phyloP scores from a whole-genome alignment of 345 rosid genomes.

The Microcos paniculata region DNA sequence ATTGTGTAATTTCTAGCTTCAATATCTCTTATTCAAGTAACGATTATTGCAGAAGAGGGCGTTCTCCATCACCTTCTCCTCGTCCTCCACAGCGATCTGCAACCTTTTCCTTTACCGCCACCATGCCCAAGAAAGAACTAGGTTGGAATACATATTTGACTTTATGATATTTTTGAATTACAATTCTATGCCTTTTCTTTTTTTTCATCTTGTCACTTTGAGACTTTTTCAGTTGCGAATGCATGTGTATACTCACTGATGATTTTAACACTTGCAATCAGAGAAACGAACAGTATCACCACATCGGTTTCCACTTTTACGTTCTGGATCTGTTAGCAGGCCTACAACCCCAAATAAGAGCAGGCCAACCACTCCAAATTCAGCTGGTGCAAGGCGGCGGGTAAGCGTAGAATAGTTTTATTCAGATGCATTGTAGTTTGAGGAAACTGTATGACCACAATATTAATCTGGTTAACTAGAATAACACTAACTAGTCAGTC shows the following conservation, averaged over 20 bases:
- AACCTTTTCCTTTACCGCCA: constrained; percentile 72
- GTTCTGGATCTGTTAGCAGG: constrained; percentile 73
- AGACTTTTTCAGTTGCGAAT: background rate
- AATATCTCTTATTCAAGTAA: background rate
- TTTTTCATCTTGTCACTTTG: background rate
- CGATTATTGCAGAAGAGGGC: constrained; percentile 51
- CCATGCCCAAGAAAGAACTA: constrained; percentile 60
- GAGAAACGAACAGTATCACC: constrained; percentile 81
- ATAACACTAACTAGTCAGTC: background rate
- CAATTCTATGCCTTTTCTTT: background rate
- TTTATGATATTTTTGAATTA: background rate
- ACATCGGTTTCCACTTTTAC: constrained; percentile 73
- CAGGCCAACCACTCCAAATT: constrained; percentile 61
- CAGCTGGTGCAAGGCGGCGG: constrained; percentile 44
- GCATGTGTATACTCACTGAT: background rate
- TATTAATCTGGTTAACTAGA: background rate
- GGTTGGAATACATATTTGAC: constrained; percentile 33
- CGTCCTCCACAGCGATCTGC: constrained; percentile 63
- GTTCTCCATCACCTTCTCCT: constrained; percentile 62
- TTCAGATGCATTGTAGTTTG: background rate
- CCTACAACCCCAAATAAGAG: constrained; percentile 68
- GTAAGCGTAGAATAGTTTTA: constrained; percentile 33
- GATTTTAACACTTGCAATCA: constrained; percentile 25
- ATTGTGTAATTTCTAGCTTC: background rate
- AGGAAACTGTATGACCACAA: background rate